Conservation (phyloP, 2,329 filamentous ascomycete genomes). For the Paecilomyces variotii region DNA sequence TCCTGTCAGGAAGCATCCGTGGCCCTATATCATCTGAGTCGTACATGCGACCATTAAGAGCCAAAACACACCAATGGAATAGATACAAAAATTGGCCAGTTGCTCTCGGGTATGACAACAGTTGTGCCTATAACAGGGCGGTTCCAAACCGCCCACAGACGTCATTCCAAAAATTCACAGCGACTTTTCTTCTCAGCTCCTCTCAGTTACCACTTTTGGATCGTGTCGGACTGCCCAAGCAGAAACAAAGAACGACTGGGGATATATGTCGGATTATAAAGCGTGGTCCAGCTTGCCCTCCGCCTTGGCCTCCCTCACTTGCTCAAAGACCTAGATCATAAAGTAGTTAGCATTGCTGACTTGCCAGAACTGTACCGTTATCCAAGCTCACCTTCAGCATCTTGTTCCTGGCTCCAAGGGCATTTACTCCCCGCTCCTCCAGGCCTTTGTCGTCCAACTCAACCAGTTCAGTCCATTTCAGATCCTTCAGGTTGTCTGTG, state of each 20-base stretch:
- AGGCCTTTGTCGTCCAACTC: slow-evolving; percentile 88
- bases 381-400: slow-evolving; percentile 72
- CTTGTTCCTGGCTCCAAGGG: slow-evolving; percentile 87
- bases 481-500: slow-evolving; percentile 93
- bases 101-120: slow-evolving; percentile 2
- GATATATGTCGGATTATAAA: slow-evolving; percentile 14
- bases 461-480: slow-evolving; percentile 91
- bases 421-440: slow-evolving; percentile 89
- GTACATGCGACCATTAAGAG: not conserved
- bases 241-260: slow-evolving; percentile 8
- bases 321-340: slow-evolving; percentile 67
- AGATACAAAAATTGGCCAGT: slow-evolving; percentile 3
- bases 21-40: not conserved
- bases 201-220: not conserved
- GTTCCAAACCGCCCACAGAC: slow-evolving; percentile 1
- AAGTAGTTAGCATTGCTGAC: slow-evolving; percentile 19
- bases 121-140: not conserved
- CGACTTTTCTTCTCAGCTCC: not conserved
- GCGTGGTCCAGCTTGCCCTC: slow-evolving; percentile 57
- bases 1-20: not conserved
- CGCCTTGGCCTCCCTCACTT: slow-evolving; percentile 74
- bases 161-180: slow-evolving; percentile 2
- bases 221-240: slow-evolving; percentile 4
- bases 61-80: slow-evolving; percentile 1
- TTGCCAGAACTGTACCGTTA: not conserved